Evolutionary conservation across 2,329 filamentous ascomycete genomes (phyloP).

Genomic region (Pezizomycotina sp.): DNA sequence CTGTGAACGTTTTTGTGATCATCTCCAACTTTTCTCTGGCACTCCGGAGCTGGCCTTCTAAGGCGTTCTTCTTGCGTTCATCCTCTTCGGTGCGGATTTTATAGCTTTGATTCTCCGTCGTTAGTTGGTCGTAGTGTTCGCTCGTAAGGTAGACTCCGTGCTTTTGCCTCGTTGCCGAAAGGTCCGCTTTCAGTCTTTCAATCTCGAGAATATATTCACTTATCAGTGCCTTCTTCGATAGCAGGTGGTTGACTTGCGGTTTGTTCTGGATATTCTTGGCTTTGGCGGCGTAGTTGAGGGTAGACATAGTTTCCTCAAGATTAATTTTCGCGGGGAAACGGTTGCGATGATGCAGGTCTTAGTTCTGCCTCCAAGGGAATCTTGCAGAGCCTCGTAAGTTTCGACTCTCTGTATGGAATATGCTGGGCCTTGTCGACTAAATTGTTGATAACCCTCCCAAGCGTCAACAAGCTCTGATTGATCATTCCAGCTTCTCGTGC

Average conservation of each 20-base stretch:
- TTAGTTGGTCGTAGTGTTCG: conserved; percentile 80
- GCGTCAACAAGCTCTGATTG: conserved; percentile 90
- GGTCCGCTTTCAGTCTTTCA: conserved; percentile 80
- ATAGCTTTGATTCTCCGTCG: conserved; percentile 76
- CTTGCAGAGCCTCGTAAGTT: conserved; percentile 82
- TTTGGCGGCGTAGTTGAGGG: conserved; percentile 89
- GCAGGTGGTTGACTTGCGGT: conserved; percentile 78
- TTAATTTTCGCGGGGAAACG: conserved; percentile 84
- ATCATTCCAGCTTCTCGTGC: conserved; percentile 90
- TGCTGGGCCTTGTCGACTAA: conserved; percentile 78
- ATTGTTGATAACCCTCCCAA: conserved; percentile 93
- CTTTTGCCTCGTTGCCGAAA: conserved; percentile 79
- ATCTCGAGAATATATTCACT: conserved; percentile 85
- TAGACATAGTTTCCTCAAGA: conserved; percentile 94
- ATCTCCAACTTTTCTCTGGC: conserved; percentile 86
- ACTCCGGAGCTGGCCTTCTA: conserved; percentile 78
- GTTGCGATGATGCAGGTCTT: conserved; percentile 99
- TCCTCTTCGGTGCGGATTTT: conserved; percentile 87
- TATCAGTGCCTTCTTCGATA: conserved; percentile 84
- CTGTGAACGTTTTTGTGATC: conserved; percentile 72
- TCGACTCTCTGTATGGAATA: conserved; percentile 86
- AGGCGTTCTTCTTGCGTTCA: conserved; percentile 73
- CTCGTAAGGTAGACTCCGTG: conserved; percentile 90
- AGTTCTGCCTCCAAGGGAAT: conserved; percentile 84
- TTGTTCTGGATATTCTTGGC: conserved; percentile 99